Percentiles rank a stretch among this genome's conserved stretches.
Evolutionary conservation across 306 rosid genomes (phyloP).

Genomic region (Prunus campanulata): DNA sequence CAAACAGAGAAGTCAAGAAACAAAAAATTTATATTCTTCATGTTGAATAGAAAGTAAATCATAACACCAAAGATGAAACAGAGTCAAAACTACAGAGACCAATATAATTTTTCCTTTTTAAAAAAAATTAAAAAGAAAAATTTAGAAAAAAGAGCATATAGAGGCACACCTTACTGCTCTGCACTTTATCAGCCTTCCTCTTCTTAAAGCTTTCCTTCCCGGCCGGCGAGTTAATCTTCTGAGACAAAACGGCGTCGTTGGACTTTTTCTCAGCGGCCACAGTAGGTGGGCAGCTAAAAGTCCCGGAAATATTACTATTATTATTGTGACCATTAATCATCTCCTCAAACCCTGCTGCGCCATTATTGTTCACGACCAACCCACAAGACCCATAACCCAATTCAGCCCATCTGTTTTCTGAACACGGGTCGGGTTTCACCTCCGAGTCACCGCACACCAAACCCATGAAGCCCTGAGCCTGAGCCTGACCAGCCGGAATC

Average conservation of each 20-base stretch:
- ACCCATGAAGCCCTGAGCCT: conserved; percentile 27
- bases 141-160: background rate
- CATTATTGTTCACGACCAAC: conserved; percentile 14
- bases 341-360: conserved; percentile 26
- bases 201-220: conserved; percentile 57
- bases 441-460: conserved; percentile 23
- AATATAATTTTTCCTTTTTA: too few relatives aligned
- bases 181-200: conserved; percentile 55
- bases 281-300: conserved; percentile 53
- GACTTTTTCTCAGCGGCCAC: conserved; percentile 24
- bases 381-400: conserved; percentile 31
- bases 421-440: conserved; percentile 54
- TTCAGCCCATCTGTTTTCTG: conserved; percentile 48
- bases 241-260: conserved; percentile 18
- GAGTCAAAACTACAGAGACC: background rate
- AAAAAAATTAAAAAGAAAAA: background rate
- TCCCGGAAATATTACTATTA: conserved; percentile 36
- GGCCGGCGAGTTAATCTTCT: conserved; percentile 29
- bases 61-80: background rate
- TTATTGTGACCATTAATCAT: conserved; percentile 17
- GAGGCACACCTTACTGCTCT: conserved; percentile 40
- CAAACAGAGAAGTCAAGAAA: too few relatives aligned
- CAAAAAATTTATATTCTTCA: too few relatives aligned
- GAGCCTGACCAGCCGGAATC: conserved; percentile 15
- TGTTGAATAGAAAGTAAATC: background rate